A percentile compares a stretch with the other conserved stretches of the same genome.
Conservation (phyloP, 208 protist species). For the Trypanosoma mega region DNA sequence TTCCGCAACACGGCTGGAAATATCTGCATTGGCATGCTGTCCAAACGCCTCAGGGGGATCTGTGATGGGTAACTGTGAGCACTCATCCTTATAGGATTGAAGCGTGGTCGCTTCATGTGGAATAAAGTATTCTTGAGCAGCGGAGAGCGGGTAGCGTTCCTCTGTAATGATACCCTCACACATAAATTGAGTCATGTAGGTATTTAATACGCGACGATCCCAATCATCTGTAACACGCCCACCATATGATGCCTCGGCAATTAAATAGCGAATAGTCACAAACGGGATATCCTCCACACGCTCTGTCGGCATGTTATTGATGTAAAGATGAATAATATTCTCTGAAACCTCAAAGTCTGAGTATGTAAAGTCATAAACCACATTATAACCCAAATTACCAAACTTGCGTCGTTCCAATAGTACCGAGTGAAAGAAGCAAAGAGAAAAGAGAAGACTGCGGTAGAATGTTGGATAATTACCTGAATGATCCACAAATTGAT, state of each 20-base stretch:
- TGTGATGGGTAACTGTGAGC: slow-evolving; percentile 89
- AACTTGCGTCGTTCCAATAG: slow-evolving; percentile 99
- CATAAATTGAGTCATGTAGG: slow-evolving; percentile 97
- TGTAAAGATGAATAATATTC: slow-evolving; percentile 92
- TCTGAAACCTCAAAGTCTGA: slow-evolving; percentile 97
- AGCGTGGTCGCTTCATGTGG: slow-evolving; percentile 89
- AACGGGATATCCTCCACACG: slow-evolving; percentile 92
- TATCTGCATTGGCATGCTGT: slow-evolving; percentile 98
- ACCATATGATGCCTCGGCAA: slow-evolving; percentile 98
- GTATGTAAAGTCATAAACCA: slow-evolving; percentile 98
- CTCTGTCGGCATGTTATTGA: slow-evolving; percentile 74
- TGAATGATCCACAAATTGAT: slow-evolving; percentile 83
- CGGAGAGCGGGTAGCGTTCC: slow-evolving; percentile 86
- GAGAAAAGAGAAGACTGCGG: slow-evolving; percentile 95
- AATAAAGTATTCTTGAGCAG: slow-evolving; percentile 88
- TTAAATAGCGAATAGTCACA: slow-evolving; percentile 97
- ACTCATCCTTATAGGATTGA: slow-evolving; percentile 93
- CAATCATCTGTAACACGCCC: slow-evolving; percentile 98
- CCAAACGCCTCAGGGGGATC: slow-evolving; percentile 98
- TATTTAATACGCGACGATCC: slow-evolving; percentile 96
- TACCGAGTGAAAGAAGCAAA: slow-evolving; percentile 98
- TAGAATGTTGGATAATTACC: slow-evolving; percentile 85
- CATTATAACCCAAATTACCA: slow-evolving; percentile 98
- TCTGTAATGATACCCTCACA: slow-evolving; percentile 72
- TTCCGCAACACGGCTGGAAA: slow-evolving; percentile 95